phyloP scores from a whole-genome alignment of 2,329 filamentous ascomycete genomes.

The Verticillium dahliae region DNA sequence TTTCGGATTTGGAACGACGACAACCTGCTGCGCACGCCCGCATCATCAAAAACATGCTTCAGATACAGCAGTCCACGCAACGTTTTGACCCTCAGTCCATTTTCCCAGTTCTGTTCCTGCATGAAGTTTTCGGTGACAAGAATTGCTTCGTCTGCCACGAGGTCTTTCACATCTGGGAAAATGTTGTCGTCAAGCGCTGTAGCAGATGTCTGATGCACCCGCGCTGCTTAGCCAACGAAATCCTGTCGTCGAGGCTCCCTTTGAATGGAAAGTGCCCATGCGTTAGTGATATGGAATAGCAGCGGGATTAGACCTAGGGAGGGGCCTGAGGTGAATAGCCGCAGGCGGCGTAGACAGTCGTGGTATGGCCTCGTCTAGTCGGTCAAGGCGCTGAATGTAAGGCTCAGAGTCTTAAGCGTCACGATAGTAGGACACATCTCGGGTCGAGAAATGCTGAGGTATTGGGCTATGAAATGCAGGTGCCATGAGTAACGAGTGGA shows the following conservation, averaged over 20 bases:
- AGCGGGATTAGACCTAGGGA: background rate
- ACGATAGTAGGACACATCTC: too few relatives aligned
- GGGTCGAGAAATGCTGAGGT: too few relatives aligned
- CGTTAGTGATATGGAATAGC: background rate
- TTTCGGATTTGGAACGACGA: background rate
- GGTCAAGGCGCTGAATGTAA: too few relatives aligned
- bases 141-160: background rate
- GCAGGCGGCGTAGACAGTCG: too few relatives aligned
- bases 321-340: background rate
- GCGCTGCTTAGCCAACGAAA: background rate
- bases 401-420: background rate
- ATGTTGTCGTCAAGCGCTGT: background rate
- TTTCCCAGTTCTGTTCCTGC: background rate
- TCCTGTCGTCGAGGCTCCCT: background rate
- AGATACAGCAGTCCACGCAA: background rate
- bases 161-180: background rate
- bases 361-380: background rate
- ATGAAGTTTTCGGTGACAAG: background rate
- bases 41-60: background rate
- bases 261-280: background rate
- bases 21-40: background rate
- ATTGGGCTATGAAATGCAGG: too few relatives aligned
- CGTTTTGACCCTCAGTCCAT: background rate
- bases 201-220: background rate
- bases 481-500: too few relatives aligned